Percentiles rank a stretch among this genome's conserved stretches.
phyloP scores from a whole-genome alignment of 31 red algal genomes.

The Bonnemaisonia californica region DNA sequence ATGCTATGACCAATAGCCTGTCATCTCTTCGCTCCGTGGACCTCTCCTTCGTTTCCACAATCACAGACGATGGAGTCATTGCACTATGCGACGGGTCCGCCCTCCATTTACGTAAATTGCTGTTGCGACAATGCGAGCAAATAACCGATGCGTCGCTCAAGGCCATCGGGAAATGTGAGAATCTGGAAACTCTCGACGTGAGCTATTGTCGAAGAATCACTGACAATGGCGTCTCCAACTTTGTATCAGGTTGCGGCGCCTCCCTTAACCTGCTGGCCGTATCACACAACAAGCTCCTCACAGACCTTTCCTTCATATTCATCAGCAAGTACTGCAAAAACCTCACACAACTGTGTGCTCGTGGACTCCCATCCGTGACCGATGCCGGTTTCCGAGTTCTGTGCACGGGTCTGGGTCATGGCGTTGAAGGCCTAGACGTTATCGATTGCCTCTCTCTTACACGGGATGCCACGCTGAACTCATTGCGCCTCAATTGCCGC shows the following conservation, averaged over 20 bases:
- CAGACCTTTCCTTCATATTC: conserved; percentile 26
- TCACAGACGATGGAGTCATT: conserved; percentile 33
- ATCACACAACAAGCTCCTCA: conserved; percentile 27
- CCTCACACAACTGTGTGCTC: conserved; percentile 49
- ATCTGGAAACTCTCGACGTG: conserved; percentile 45
- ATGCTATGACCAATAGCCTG: conserved; percentile 13
- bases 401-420: conserved; percentile 40
- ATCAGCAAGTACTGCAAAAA: conserved; percentile 36
- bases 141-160: conserved; percentile 33
- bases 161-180: conserved; percentile 17
- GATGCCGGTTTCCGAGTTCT: conserved; percentile 40
- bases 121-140: conserved; percentile 26
- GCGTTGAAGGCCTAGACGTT: conserved; percentile 48
- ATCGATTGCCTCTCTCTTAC: conserved; percentile 44
- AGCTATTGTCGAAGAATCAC: not conserved
- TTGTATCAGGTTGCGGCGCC: conserved; percentile 15
- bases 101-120: conserved; percentile 23
- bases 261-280: conserved; percentile 38
- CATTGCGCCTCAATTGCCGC: conserved; percentile 29
- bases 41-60: conserved; percentile 42
- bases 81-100: conserved; percentile 32
- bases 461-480: conserved; percentile 39
- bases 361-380: conserved; percentile 38
- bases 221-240: not conserved
- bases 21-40: conserved; percentile 37